These are phyloP conservation scores for Canavalia gladiata DNA, from an alignment of 306 rosid species.

Conservation along the genomic window DNA sequence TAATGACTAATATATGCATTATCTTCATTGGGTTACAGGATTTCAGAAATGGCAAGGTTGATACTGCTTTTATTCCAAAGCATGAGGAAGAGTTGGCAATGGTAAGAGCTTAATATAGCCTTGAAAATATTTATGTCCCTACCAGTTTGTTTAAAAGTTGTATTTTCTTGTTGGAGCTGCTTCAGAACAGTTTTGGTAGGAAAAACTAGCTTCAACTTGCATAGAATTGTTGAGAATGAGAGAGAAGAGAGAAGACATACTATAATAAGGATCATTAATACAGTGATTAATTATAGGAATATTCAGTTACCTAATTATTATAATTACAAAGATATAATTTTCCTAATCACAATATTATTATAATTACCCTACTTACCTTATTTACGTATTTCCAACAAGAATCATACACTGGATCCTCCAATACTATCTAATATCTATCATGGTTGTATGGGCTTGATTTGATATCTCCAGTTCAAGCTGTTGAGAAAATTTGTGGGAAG, in stretches of 20 bases:
- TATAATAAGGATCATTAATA: too few species aligned
- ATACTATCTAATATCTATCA: conserved; percentile 6
- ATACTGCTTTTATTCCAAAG: conserved; percentile 94
- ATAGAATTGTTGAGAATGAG: not conserved
- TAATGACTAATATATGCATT: conserved; percentile 29
- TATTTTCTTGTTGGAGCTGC: conserved; percentile 31
- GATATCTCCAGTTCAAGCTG: conserved; percentile 16
- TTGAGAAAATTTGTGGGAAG: not conserved
- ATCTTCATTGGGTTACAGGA: conserved; percentile 62
- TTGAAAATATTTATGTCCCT: not conserved
- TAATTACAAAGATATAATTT: too few species aligned
- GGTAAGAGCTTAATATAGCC: conserved; percentile 58
- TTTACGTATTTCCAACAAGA: not conserved
- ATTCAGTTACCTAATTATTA: too few species aligned
- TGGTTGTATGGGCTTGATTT: conserved; percentile 1
- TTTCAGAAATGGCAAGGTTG: conserved; percentile 90
- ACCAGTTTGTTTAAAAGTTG: conserved; percentile 6
- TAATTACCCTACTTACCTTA: too few species aligned
- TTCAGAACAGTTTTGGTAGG: conserved; percentile 38
- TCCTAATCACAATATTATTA: too few species aligned
- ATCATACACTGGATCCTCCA: conserved; percentile 7
- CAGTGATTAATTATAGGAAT: too few species aligned
- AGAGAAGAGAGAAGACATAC: too few species aligned
- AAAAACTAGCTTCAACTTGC: conserved; percentile 7
- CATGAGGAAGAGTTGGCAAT: conserved; percentile 85